Conservation (phyloP, 768 basidiomycete species). For the Russula olivacea region DNA sequence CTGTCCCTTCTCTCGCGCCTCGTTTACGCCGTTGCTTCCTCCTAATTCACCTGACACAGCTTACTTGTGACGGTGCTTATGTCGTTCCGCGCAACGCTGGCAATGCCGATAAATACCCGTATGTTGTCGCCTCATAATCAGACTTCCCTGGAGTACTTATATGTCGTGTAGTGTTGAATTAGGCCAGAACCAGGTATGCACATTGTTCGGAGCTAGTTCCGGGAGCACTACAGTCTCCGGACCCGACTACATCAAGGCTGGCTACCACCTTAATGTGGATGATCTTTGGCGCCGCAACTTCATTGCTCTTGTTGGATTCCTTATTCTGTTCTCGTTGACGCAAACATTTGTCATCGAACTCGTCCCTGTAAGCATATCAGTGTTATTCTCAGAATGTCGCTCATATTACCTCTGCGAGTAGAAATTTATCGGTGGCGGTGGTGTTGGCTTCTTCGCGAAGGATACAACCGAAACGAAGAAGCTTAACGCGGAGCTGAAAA, state of each 20-base stretch:
- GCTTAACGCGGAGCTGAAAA: conserved; percentile 47
- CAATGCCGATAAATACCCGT: conserved; percentile 57
- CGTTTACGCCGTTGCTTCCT: conserved; percentile 32
- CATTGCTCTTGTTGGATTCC: conserved; percentile 65
- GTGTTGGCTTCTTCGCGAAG: conserved; percentile 52
- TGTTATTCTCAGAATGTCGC: conserved; percentile 25
- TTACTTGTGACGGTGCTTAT: conserved; percentile 60
- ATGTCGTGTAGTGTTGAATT: conserved; percentile 51
- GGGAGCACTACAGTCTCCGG: conserved; percentile 60
- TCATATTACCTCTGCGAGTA: conserved; percentile 19
- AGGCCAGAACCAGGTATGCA: conserved; percentile 71
- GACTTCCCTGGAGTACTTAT: neutral
- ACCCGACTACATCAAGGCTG: conserved; percentile 75
- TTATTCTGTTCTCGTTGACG: conserved; percentile 61
- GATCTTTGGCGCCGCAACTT: conserved; percentile 68
- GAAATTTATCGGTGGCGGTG: conserved; percentile 59
- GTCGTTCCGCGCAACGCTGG: conserved; percentile 60
- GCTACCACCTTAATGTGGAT: conserved; percentile 44
- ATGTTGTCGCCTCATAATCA: conserved; percentile 27
- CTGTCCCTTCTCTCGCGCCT: conserved; percentile 26
- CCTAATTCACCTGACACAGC: conserved; percentile 28
- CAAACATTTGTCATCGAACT: conserved; percentile 63
- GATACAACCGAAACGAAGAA: conserved; percentile 50
- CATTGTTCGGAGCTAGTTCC: conserved; percentile 54
- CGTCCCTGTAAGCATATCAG: conserved; percentile 44